A percentile compares a stretch with the other conserved stretches of the same genome.
Evolutionary conservation across 306 rosid species (phyloP).

Genomic region (Sindora glabra): DNA sequence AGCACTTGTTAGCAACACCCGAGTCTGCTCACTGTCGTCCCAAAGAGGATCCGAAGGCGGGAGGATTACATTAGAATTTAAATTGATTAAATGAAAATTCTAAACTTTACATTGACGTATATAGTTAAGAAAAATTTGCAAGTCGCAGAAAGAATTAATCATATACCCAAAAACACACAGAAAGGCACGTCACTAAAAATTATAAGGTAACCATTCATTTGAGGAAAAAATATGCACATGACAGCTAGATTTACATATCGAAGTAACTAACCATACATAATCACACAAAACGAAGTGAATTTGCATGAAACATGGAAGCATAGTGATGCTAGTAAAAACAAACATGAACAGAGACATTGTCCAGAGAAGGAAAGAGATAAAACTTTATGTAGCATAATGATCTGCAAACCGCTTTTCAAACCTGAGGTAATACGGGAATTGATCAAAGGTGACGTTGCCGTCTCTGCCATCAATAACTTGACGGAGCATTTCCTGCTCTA

Average conservation of each 20-base stretch:
- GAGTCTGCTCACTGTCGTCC: constrained; percentile 69
- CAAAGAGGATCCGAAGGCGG: not conserved
- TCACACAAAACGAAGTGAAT: not conserved
- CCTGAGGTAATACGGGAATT: constrained; percentile 82
- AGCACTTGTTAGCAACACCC: constrained; percentile 84
- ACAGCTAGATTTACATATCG: not conserved
- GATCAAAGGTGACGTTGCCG: constrained; percentile 62
- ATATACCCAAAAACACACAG: not conserved
- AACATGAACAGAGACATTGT: not conserved
- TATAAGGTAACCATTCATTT: not conserved
- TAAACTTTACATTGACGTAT: too few relatives aligned
- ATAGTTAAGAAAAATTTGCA: too few relatives aligned
- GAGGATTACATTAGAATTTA: not conserved
- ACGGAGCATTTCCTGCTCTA: constrained; percentile 66
- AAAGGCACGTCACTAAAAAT: not conserved
- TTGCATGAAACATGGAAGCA: not conserved
- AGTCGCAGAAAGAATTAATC: not conserved
- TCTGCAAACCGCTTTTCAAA: not conserved
- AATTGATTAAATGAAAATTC: not conserved
- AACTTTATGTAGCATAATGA: not conserved
- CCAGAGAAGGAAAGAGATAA: not conserved
- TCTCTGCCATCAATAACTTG: constrained; percentile 60
- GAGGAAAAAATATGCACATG: not conserved
- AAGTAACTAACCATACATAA: not conserved
- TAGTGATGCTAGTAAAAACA: not conserved